phyloP scores from a whole-genome alignment of 305 asterid species.

The Andrographis paniculata region DNA sequence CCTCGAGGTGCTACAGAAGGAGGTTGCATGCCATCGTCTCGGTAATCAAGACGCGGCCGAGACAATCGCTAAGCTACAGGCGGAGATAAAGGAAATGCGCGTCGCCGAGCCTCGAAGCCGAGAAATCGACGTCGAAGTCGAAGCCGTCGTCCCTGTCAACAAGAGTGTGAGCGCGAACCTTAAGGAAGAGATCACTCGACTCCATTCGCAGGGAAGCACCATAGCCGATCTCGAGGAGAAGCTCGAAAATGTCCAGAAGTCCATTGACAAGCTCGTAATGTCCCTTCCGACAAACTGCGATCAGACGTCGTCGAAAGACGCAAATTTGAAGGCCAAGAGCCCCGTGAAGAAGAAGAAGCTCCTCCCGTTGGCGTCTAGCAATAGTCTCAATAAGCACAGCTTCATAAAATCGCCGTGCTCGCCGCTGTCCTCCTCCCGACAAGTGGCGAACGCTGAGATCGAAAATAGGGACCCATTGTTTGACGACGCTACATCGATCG shows the following conservation, averaged over 20 bases:
- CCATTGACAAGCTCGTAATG: conserved; percentile 84
- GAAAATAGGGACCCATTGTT: conserved; percentile 67
- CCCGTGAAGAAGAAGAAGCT: conserved; percentile 50
- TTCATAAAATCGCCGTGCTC: conserved; percentile 86
- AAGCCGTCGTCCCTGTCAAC: conserved; percentile 46
- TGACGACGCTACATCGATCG: conserved; percentile 44
- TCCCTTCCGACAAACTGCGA: conserved; percentile 64
- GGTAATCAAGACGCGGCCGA: conserved; percentile 99
- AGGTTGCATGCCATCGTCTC: conserved; percentile 82
- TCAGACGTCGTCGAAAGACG: conserved; percentile 34
- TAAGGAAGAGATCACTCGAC: conserved; percentile 90
- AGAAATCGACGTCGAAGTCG: conserved; percentile 52
- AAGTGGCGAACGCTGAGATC: conserved; percentile 47
- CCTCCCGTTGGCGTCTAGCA: conserved; percentile 77
- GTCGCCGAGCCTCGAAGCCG: conserved; percentile 37
- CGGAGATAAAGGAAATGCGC: conserved; percentile 85
- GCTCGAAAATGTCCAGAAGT: conserved; percentile 90
- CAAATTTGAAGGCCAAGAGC: conserved; percentile 37
- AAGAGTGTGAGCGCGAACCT: conserved; percentile 91
- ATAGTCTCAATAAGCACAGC: conserved; percentile 50
- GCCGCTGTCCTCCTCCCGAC: conserved; percentile 63
- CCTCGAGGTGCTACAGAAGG: conserved; percentile 89
- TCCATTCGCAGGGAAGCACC: conserved; percentile 93
- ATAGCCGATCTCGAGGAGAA: conserved; percentile 93
- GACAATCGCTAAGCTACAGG: conserved; percentile 90